phyloP scores from a whole-genome alignment of 495 filamentous ascomycete species.

The Talaromyces trachyspermus region DNA sequence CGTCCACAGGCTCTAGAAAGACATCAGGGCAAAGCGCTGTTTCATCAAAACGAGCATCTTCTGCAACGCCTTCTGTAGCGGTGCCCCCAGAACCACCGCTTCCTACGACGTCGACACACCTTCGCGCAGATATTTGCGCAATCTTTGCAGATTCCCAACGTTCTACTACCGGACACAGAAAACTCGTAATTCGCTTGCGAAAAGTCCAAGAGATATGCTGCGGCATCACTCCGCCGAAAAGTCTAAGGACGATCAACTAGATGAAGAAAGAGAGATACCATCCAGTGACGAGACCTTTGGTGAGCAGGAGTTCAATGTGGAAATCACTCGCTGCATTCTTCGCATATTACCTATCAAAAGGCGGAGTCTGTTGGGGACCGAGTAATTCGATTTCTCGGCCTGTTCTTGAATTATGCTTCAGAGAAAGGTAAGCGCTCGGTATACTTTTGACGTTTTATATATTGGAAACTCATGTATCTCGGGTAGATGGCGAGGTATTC shows the following conservation, averaged over 20 bases:
- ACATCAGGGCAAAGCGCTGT: conserved; percentile 48
- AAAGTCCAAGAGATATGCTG: conserved; percentile 86
- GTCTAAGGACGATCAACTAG: conserved; percentile 25
- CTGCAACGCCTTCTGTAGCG: conserved; percentile 50
- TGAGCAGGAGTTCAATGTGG: conserved; percentile 80
- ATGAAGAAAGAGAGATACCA: conserved; percentile 33
- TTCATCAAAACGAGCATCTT: conserved; percentile 54
- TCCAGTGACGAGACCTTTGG: conserved; percentile 50
- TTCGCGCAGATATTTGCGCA: conserved; percentile 68
- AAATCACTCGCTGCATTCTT: conserved; percentile 74
- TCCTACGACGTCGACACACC: conserved; percentile 47
- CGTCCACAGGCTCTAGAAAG: conserved; percentile 49
- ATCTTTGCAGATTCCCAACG: conserved; percentile 85
- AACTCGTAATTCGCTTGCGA: conserved; percentile 75
- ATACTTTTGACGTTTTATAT: neutral
- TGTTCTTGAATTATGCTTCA: conserved; percentile 72
- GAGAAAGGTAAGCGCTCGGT: conserved; percentile 61
- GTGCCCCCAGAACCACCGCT: conserved; percentile 62
- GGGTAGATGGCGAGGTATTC: conserved; percentile 41
- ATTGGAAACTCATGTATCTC: conserved; percentile 11
- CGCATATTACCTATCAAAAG: conserved; percentile 84
- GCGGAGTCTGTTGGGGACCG: conserved; percentile 84
- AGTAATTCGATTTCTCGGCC: conserved; percentile 72
- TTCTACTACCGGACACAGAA: conserved; percentile 80
- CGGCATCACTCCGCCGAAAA: conserved; percentile 57